phyloP scores from a whole-genome alignment of 495 filamentous ascomycete species.

The Coniosporium apollinis region DNA sequence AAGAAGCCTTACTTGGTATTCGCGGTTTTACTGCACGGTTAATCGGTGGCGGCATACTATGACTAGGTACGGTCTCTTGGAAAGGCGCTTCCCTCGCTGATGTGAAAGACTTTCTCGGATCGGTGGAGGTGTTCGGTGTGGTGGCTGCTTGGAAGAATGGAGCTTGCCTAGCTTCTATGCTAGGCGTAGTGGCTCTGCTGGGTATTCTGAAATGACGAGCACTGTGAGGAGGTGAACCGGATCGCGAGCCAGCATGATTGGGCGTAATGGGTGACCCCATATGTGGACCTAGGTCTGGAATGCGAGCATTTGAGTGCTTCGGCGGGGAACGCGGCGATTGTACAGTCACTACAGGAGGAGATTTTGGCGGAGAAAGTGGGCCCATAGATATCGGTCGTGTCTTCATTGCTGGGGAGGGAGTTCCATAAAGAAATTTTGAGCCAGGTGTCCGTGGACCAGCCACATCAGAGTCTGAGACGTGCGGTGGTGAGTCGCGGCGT shows the following conservation, averaged over 20 bases:
- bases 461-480: constrained; percentile 6
- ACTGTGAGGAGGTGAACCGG: constrained; percentile 31
- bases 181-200: constrained; percentile 34
- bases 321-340: constrained; percentile 64
- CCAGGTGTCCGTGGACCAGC: constrained; percentile 7
- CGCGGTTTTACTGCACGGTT: constrained; percentile 75
- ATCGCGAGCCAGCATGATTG: no score
- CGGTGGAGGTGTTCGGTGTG: constrained; percentile 4
- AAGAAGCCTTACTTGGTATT: constrained; percentile 34
- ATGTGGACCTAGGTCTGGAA: no score
- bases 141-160: constrained; percentile 11
- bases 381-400: constrained; percentile 30
- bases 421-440: constrained; percentile 10
- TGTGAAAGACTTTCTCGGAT: constrained; percentile 7
- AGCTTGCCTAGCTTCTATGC: constrained; percentile 22
- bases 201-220: constrained; percentile 35
- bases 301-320: constrained; percentile 18
- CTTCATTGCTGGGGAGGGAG: constrained; percentile 5
- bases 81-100: constrained; percentile 1
- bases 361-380: constrained; percentile 38
- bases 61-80: constrained; percentile 11
- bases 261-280: no score
- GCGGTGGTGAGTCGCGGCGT: constrained; percentile 1
- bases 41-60: constrained; percentile 43
- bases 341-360: constrained; percentile 52